Evolutionary conservation across 495 filamentous ascomycete genomes (phyloP).

Genomic region (Amphirosellinia nigrospora): DNA sequence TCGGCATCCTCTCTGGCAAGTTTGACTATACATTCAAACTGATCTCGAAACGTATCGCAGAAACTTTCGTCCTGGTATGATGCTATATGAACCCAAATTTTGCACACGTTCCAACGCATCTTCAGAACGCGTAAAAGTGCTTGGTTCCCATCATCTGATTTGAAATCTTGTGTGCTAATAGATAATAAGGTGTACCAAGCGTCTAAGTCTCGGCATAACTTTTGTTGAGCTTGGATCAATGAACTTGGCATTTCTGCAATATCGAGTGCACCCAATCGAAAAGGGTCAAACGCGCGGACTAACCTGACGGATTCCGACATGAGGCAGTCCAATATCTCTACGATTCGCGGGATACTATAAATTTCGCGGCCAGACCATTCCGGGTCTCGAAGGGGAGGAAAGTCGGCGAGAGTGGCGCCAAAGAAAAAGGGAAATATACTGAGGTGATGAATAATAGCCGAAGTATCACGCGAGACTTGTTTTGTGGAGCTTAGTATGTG

Average conservation of each 20-base stretch:
- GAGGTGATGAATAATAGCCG: constrained; percentile 32
- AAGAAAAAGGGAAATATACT: constrained; percentile 37
- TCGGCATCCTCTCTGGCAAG: constrained; percentile 24
- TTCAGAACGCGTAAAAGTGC: not conserved
- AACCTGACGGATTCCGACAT: constrained; percentile 35
- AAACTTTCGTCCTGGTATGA: constrained; percentile 4
- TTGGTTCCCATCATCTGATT: not conserved
- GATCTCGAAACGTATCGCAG: constrained; percentile 1
- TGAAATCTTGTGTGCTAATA: not conserved
- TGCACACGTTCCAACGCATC: constrained; percentile 20
- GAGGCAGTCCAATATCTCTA: constrained; percentile 23
- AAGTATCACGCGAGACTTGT: constrained; percentile 26
- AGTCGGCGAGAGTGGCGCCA: constrained; percentile 30
- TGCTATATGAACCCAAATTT: constrained; percentile 8
- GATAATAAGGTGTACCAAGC: not conserved
- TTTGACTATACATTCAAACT: constrained; percentile 15
- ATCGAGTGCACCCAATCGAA: constrained; percentile 28
- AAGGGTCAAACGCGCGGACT: constrained; percentile 35
- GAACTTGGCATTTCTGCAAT: not conserved
- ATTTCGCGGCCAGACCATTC: constrained; percentile 13
- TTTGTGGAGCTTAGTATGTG: constrained; percentile 37
- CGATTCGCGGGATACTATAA: not conserved
- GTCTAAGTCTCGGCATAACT: not conserved
- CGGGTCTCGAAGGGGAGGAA: constrained; percentile 33
- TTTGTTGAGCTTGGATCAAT: not conserved